phyloP scores from a whole-genome alignment of 495 filamentous ascomycete genomes.

The Trichoderma parareesei region DNA sequence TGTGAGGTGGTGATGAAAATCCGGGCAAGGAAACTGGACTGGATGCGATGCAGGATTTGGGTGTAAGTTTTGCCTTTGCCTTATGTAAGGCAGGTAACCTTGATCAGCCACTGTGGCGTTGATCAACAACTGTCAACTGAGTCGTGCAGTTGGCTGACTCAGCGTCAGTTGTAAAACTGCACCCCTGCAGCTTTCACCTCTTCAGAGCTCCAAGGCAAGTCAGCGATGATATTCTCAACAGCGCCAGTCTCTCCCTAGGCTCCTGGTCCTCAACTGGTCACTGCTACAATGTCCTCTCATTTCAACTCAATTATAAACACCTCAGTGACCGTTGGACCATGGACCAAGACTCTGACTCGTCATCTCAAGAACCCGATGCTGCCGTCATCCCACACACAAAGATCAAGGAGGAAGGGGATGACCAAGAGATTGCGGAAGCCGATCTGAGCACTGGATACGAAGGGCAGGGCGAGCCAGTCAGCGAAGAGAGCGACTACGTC shows the following conservation, averaged over 20 bases:
- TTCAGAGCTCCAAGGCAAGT: neutral
- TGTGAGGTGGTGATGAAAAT: neutral
- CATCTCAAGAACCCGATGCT: conserved; percentile 1
- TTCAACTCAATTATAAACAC: neutral
- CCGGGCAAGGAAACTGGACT: neutral
- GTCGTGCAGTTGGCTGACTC: neutral
- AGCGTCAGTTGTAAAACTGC: neutral
- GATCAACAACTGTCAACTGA: neutral
- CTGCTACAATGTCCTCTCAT: conserved; percentile 1
- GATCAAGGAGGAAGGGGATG: conserved; percentile 12
- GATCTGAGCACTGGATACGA: neutral
- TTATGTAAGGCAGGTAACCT: neutral
- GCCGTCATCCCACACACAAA: neutral
- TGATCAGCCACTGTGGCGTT: conserved; percentile 2
- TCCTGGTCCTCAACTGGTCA: neutral
- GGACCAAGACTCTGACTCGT: conserved; percentile 12
- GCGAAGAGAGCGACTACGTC: neutral
- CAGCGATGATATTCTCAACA: neutral
- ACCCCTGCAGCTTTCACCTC: neutral
- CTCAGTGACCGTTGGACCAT: conserved; percentile 9
- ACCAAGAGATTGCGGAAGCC: neutral
- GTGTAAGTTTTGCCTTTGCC: neutral
- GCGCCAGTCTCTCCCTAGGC: neutral
- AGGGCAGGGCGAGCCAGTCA: neutral
- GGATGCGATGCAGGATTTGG: neutral